Percentiles rank a stretch among this genome's conserved stretches.
These are phyloP conservation scores for Nidularia sp. DNA, from an alignment of 768 basidiomycete genomes.

Conservation along the genomic window DNA sequence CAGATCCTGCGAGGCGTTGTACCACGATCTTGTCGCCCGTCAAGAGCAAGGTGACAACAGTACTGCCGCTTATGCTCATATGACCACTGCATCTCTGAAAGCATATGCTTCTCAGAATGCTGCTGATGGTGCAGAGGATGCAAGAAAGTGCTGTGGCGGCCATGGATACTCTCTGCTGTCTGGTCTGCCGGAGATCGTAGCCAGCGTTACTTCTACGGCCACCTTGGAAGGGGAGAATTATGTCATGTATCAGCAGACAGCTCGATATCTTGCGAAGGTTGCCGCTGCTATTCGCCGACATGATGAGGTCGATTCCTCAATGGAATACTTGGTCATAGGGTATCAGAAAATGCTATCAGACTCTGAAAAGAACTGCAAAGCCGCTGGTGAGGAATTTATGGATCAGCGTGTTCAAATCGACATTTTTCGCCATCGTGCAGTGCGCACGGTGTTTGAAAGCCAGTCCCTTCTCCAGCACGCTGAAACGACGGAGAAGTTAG, in stretches of 20 bases:
- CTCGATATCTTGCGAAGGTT: constrained; percentile 17
- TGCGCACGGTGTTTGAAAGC: constrained; percentile 11
- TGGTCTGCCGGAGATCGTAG: constrained; percentile 14
- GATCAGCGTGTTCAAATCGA: constrained; percentile 8
- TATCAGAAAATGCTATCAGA: neutral
- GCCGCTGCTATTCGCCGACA: constrained; percentile 1
- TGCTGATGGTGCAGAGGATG: constrained; percentile 18
- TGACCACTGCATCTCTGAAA: constrained; percentile 14
- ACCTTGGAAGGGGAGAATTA: constrained; percentile 21
- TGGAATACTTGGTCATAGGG: constrained; percentile 7
- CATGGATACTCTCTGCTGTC: constrained; percentile 18
- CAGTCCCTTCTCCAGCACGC: constrained; percentile 7
- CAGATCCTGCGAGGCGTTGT: constrained; percentile 6
- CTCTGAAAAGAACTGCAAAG: neutral
- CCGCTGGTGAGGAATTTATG: constrained; percentile 8
- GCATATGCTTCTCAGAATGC: constrained; percentile 15
- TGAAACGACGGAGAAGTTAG: constrained; percentile 2
- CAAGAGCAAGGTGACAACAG: constrained; percentile 7
- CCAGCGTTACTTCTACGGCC: constrained; percentile 10
- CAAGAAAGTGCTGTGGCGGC: constrained; percentile 18
- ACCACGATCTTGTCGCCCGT: constrained; percentile 7
- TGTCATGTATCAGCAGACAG: constrained; percentile 22
- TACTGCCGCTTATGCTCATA: constrained; percentile 10
- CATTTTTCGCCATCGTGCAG: constrained; percentile 17
- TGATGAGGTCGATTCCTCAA: constrained; percentile 1